Evolutionary conservation across 2,329 filamentous ascomycete genomes (phyloP).

Genomic region (Pseudocercospora fijiensis): DNA sequence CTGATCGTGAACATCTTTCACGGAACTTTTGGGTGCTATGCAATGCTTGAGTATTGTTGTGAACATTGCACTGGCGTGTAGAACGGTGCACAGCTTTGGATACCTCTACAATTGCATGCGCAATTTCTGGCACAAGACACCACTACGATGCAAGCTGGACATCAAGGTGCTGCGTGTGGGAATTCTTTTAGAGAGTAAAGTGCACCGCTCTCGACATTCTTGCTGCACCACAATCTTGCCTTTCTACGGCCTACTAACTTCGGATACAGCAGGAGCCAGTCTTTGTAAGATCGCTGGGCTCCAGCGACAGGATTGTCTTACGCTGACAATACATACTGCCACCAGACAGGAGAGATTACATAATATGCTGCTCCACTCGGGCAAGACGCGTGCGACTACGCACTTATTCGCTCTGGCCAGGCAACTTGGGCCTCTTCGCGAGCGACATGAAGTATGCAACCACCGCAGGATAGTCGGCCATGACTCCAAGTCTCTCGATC

Average conservation of each 20-base stretch:
- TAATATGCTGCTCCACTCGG: background rate
- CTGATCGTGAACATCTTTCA: conserved; percentile 1
- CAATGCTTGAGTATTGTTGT: no score
- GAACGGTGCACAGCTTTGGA: no score
- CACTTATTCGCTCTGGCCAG: background rate
- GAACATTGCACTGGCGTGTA: no score
- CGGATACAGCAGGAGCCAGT: background rate
- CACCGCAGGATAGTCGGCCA: conserved; percentile 46
- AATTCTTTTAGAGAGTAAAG: background rate
- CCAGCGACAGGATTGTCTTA: background rate
- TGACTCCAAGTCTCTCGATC: conserved; percentile 37
- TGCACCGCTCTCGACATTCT: background rate
- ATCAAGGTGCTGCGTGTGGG: background rate
- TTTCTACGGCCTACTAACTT: background rate
- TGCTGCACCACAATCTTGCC: background rate
- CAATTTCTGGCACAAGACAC: background rate
- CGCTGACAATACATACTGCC: no score
- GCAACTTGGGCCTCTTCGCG: background rate
- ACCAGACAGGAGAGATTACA: background rate
- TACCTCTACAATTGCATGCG: no score
- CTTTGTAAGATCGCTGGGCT: background rate
- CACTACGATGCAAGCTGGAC: background rate
- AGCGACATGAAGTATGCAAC: background rate
- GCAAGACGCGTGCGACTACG: no score
- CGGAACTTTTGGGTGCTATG: background rate